These are phyloP conservation scores for Solanum chmielewskii DNA, from an alignment of 257 asterid genomes.

Conservation along the genomic window DNA sequence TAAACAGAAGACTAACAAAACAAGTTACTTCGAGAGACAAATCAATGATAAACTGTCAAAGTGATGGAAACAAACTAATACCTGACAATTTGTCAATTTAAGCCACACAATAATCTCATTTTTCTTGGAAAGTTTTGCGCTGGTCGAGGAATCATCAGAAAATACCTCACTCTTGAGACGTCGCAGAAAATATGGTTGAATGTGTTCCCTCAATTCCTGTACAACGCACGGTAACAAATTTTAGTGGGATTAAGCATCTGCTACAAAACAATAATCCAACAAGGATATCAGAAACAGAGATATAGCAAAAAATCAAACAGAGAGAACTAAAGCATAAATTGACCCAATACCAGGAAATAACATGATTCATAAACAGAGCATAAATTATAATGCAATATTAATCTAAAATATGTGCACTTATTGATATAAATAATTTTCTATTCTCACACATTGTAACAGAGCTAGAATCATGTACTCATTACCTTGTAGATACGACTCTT, in stretches of 20 bases:
- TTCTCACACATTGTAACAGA: neutral
- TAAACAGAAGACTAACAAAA: neutral
- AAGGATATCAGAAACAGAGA: neutral
- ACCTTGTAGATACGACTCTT: neutral
- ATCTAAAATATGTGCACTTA: neutral
- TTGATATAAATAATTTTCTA: neutral
- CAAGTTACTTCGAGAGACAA: neutral
- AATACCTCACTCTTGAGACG: constrained; percentile 91
- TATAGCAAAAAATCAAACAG: neutral
- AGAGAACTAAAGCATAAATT: neutral
- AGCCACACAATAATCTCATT: constrained; percentile 89
- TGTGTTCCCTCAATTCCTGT: constrained; percentile 76
- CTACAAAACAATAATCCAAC: neutral
- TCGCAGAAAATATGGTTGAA: constrained; percentile 85
- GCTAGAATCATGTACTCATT: neutral
- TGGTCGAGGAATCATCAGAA: constrained; percentile 16
- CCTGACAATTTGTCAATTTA: constrained; percentile 81
- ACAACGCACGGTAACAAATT: neutral
- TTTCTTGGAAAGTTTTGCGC: constrained; percentile 70
- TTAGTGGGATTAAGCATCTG: neutral
- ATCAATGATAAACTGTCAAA: neutral
- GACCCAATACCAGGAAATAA: neutral
- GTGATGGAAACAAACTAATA: constrained; percentile 7
- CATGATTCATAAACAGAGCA: neutral
- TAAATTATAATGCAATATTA: neutral